Base-by-base conservation (phyloP, 1,139 yeast species). In the Spathaspora jeffriesii region DNA sequence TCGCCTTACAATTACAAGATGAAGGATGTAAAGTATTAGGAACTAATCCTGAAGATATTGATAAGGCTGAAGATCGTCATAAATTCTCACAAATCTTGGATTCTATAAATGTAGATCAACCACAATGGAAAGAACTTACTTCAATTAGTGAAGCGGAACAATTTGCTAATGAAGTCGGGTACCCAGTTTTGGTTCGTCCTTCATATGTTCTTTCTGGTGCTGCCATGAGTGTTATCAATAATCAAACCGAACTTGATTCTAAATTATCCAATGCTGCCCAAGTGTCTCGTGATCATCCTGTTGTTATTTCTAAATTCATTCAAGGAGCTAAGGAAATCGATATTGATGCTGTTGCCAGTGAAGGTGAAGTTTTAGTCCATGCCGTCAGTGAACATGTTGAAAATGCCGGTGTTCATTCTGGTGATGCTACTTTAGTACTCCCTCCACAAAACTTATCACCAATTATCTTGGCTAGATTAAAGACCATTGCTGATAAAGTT, bases 351-450 rank as follows among this genome's bases (percentile, higher is more conserved):
- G 99, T 93, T 62, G 98, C 99, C 34, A 73, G 81, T 60, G 78
- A 90, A 48, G 99, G 99, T 62, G 71, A 84, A 61, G 89, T 93
- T 46, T 71, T 93, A 54, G 93, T 93, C 48, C 99, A 93, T 69
- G 99, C 96, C 49, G 89, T 93, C 50, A 90, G 97, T 51, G 99
- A 93, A 73, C 99, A 93, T 68, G 96, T 92, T 60, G 99, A 93
- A 75, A 91, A 93, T 63, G 99, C 99, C 18, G 99, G 99, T 76
- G 91, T 93, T 47, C 99, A 93, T 72, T 91, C 98, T 42, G 99
- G 99, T 69, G 99, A 93, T 70, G 99, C 99, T 43, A 91, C 98
- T 38, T 81, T 93, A 62, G 85, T 93, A 46, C 78, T 93, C 52
- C 99, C 99, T 50, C 98, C 99, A 43, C 96, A 86, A 65, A 72